A percentile compares a stretch with the other conserved stretches of the same genome.
Conservation (phyloP, 441 rosid genomes). For the Gossypium laxum region DNA sequence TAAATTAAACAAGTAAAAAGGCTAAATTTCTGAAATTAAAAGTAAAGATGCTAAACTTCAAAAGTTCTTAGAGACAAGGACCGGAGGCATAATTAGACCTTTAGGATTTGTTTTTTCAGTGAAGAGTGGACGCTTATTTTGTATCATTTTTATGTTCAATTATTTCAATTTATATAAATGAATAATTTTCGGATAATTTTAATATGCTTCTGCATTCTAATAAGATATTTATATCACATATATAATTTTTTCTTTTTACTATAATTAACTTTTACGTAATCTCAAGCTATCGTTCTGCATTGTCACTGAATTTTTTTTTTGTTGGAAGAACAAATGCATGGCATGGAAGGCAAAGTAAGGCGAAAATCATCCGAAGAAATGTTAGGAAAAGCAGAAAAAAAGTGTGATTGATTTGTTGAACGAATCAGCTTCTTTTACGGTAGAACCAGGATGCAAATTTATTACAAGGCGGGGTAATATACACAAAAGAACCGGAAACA, state of each 20-base stretch:
- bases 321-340: neutral
- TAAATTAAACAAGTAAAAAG: neutral
- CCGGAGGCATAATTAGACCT: neutral
- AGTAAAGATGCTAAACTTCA: neutral
- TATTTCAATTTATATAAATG: too few species aligned
- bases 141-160: too few species aligned
- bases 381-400: neutral
- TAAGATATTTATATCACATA: too few species aligned
- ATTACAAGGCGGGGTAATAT: neutral
- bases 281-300: neutral
- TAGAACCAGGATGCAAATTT: neutral
- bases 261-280: neutral
- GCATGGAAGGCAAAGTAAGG: neutral
- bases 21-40: neutral
- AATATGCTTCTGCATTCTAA: too few species aligned
- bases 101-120: neutral
- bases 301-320: neutral
- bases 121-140: neutral
- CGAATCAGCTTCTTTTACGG: neutral
- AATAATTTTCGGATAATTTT: too few species aligned
- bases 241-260: too few species aligned
- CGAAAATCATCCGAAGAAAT: neutral
- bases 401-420: neutral
- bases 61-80: neutral
- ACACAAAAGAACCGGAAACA: neutral